Conservation (phyloP, 1,139 yeast species). For the Chernovozyma sophiae-reginae region DNA sequence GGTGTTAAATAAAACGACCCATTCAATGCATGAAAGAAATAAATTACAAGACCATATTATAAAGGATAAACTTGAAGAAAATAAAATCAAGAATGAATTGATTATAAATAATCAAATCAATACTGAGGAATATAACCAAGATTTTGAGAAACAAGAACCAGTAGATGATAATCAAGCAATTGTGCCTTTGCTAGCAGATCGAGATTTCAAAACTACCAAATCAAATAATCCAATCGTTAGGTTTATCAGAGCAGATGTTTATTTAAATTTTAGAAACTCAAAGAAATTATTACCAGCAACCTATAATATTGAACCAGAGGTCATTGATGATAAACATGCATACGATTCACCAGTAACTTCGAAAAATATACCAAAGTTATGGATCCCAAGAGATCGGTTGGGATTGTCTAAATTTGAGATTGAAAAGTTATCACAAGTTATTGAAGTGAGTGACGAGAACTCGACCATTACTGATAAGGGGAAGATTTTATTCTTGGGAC, state of each 20-base stretch:
- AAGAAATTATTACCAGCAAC: slow-evolving; percentile 53
- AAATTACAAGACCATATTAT: slow-evolving; percentile 5
- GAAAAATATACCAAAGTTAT: slow-evolving; percentile 63
- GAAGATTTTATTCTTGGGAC: slow-evolving; percentile 47
- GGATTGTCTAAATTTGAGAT: slow-evolving; percentile 69
- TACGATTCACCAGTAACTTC: slow-evolving; percentile 72
- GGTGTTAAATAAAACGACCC: slow-evolving; percentile 23
- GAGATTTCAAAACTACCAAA: slow-evolving; percentile 34
- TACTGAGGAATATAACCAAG: slow-evolving; percentile 8
- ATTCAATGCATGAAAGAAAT: slow-evolving; percentile 8
- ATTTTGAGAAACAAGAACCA: slow-evolving; percentile 11
- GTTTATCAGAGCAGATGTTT: slow-evolving; percentile 65
- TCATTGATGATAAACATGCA: slow-evolving; percentile 35
- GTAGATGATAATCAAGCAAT: slow-evolving; percentile 13
- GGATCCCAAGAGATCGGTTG: slow-evolving; percentile 86
- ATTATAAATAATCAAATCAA: slow-evolving; percentile 7
- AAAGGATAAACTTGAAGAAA: slow-evolving; percentile 9
- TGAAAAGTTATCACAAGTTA: slow-evolving; percentile 39
- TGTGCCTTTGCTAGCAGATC: slow-evolving; percentile 53
- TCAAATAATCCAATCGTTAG: slow-evolving; percentile 34
- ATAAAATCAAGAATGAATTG: slow-evolving; percentile 21
- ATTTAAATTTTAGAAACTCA: slow-evolving; percentile 51
- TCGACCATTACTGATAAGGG: slow-evolving; percentile 63
- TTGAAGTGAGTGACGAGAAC: slow-evolving; percentile 60
- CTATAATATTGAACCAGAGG: slow-evolving; percentile 28